Conservation (phyloP, 2,329 filamentous ascomycete genomes). For the Fusarium oxysporum region DNA sequence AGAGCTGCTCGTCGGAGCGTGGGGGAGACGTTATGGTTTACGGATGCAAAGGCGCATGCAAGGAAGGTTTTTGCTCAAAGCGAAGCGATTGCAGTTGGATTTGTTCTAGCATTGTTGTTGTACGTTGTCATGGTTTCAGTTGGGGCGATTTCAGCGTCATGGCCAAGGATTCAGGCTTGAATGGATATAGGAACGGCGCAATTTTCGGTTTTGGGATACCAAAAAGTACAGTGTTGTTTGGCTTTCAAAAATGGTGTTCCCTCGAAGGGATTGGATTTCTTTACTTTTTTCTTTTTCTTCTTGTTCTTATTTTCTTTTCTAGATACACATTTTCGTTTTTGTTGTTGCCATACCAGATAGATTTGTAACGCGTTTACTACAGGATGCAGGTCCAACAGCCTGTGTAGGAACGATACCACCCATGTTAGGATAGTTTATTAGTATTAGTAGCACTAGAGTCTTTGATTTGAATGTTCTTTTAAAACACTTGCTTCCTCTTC, state of each 20-base stretch:
- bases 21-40: conserved; percentile 60
- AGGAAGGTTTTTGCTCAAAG: conserved; percentile 47
- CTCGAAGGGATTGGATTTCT: conserved; percentile 18
- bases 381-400: conserved; percentile 40
- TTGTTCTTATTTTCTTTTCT: conserved; percentile 2
- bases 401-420: conserved; percentile 42
- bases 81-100: conserved; percentile 50
- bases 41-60: conserved; percentile 50
- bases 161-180: conserved; percentile 30
- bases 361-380: conserved; percentile 40
- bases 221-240: conserved; percentile 42
- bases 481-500: not conserved
- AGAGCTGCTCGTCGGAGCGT: conserved; percentile 61
- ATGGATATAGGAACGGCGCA: conserved; percentile 41
- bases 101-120: conserved; percentile 47
- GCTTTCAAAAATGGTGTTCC: conserved; percentile 27
- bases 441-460: conserved; percentile 30
- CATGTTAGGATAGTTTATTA: conserved; percentile 37
- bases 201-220: conserved; percentile 39
- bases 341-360: conserved; percentile 38
- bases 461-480: conserved; percentile 14
- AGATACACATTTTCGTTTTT: conserved; percentile 23
- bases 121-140: conserved; percentile 45
- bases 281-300: not conserved
- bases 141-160: conserved; percentile 37